Evolutionary conservation across 495 filamentous ascomycete species (phyloP), one percentile per base, ranked within the genome.

Genomic region (Tuber calosporum): DNA sequence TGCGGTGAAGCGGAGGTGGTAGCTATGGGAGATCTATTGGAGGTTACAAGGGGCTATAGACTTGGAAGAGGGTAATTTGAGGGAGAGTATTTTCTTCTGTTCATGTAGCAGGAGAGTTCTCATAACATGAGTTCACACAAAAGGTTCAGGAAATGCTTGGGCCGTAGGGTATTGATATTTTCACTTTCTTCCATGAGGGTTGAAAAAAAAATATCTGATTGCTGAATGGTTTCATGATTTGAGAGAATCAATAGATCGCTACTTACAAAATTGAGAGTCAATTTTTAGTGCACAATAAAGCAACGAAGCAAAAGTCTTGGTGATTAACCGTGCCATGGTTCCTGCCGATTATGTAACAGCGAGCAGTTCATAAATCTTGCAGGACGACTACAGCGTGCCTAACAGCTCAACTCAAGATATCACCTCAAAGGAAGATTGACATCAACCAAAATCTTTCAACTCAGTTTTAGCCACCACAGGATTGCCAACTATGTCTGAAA

Each of bases 1-100:
- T 93, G 96, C 83, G 86, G 87, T 68, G 84, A 86, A 66, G 84
- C 87, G 38, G 86, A 86, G 26, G 87, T 86, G 69, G 83, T 76
- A 45, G 82, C 83, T 74, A 87, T 79, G 68, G 77, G 81, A 34
- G 75, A 79, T 71, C 26, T 80, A 19, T 58, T 72, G 69, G 67
- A 53, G 7, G 42, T 48, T 39, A 75, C 78, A 17, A 40, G 53
- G 37, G 74, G 40, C 39, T 75, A 58, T 40, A 15, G 67, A 67
- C 53, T 81, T 17, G 79, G 79, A 30, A 78, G 73, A 66, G 38
- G 41, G 53, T 77, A 77, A 62, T 13, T 17, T 34, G 11, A 30
- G 13, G 26, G 26, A 7, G 13, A 6, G 13, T 62, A 15, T 34
- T 34, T 34, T 19, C 26, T 34, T 62, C 19, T 30, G 11, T 58